Base-by-base conservation (phyloP, 345 rosid species). In the Salix udensis region DNA sequence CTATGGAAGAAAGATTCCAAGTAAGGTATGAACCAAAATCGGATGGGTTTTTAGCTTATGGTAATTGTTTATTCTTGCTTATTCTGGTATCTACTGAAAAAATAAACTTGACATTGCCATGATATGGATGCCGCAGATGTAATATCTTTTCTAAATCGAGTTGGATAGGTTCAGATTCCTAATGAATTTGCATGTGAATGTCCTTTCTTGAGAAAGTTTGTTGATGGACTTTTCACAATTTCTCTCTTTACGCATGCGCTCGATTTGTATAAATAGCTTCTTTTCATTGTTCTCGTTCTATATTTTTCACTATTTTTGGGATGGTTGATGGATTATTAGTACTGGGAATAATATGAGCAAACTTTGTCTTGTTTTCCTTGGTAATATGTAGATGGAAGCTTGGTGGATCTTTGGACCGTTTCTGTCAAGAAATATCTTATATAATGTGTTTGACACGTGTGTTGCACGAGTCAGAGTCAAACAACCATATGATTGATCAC, bases 1-100 rank as follows among this genome's bases (percentile, higher is more conserved):
- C 82, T 83, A 86, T 39, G 78, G 79, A 68, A 83, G 95, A 70
- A 90, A 90, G 86, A 91, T 94, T 69, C 97, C 92, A 4, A 92
- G 97, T 80, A 81, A 83, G 97, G 98, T 92, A 87, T 37, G 68
- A 24, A 40, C 3, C 48, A n/a, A n/a, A 10, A 23, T 24, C 62
- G 12, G 2, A 7, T 48, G 18, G 18, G 34, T 37, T 39, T 36
- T 70, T 68, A 18, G 15, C 10, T 36, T 74, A 61, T 34, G n/a
- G 23, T 62, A 44, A 61, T 53, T 24, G 6, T 23, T 60, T 4
- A 42, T 72, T 53, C n/a, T 67, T 40, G 7, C 37, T 74, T 7
- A 14, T 30, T 21, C 15, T 74, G 70, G 6, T 70, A 26, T 19
- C 14, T 28, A 68, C 50, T 15, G 14, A 6, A 34, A 6, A 34